Base-by-base conservation (phyloP, 768 basidiomycete species). In the Mycena vitilis region DNA sequence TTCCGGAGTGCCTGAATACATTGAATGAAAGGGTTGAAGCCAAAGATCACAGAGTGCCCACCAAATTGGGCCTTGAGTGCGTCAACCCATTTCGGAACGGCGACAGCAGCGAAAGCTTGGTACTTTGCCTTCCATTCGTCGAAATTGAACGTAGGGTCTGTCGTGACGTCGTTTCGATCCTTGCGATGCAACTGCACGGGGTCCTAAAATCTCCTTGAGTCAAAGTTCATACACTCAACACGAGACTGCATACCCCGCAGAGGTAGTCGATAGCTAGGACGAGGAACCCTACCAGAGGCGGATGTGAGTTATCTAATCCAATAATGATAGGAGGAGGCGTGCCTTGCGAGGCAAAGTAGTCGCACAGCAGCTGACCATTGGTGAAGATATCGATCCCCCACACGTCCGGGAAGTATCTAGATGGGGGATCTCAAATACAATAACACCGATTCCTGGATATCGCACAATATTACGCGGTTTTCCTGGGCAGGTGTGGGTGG, bases 221-320 rank as follows among this genome's bases (percentile, higher is more conserved):
- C 45, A 10, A 22, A 30, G 7, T n/a, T 6, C 40, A 15, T 11
- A 15, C 2, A 40, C 40, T 40, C 11, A 40, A 18, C 22, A 44
- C 36, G 12, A 20, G 49, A 25, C 10, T 25, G 38, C 65, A 4
- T 47, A 73, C 72, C 15, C 85, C 83, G 66, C 84, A 79, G 68
- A 86, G 85, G 74, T 84, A 86, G 55, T 86, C 85, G 25, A 81
- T 70, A 20, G 81, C 83, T 5, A 85, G 73, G 18, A 86, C 58
- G 10, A 59, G 58, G 12, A 59, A 59, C 6, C 58, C 58, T 59
- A 16, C 4, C 18, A 37, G 2, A 4, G 40, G 5, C 16, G 7
- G 8, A 4, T 8, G 18, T 15, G 30, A n/a, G 18, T 37, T 38
- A 22, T 2, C 5, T 30, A 5, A 37, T 38, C 0, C 22, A n/a